These are phyloP conservation scores for Dothistroma pini DNA, from an alignment of 2,329 filamentous ascomycete species.

Conservation along the genomic window DNA sequence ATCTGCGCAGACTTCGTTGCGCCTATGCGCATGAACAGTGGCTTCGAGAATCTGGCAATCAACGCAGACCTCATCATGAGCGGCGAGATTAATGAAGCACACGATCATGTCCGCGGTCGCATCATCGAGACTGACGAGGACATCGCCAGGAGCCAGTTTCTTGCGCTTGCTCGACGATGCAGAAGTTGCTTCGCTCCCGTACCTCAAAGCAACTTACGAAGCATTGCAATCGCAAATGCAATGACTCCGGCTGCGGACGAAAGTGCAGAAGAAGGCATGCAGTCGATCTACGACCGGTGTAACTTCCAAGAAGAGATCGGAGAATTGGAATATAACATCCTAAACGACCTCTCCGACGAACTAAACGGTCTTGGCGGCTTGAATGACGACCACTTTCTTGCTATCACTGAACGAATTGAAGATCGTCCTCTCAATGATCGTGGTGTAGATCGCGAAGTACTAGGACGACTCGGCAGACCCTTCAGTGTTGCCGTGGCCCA, in stretches of 20 bases:
- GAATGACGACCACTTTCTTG: slow-evolving; percentile 51
- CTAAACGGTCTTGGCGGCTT: slow-evolving; percentile 52
- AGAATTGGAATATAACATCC: slow-evolving; percentile 71
- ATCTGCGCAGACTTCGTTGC: slow-evolving; percentile 78
- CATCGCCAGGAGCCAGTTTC: slow-evolving; percentile 22
- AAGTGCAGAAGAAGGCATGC: slow-evolving; percentile 64
- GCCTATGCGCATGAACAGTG: slow-evolving; percentile 73
- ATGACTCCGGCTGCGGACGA: slow-evolving; percentile 14
- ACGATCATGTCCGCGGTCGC: slow-evolving; percentile 3
- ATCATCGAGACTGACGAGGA: slow-evolving; percentile 37
- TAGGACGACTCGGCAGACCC: slow-evolving; percentile 74
- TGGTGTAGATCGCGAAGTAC: slow-evolving; percentile 43
- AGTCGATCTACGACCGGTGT: slow-evolving; percentile 72
- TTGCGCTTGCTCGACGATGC: slow-evolving; percentile 21
- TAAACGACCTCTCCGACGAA: slow-evolving; percentile 67
- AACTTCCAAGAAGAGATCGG: slow-evolving; percentile 75
- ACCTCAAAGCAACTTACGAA: slow-evolving; percentile 17
- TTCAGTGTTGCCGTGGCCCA: slow-evolving; percentile 72
- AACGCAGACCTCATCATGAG: slow-evolving; percentile 47
- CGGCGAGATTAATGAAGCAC: background rate
- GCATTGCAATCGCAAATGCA: slow-evolving; percentile 14
- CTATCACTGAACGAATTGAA: slow-evolving; percentile 49
- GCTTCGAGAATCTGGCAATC: slow-evolving; percentile 69
- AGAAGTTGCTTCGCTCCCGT: slow-evolving; percentile 16
- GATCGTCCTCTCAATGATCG: slow-evolving; percentile 36